These are phyloP conservation scores for Xylaria grammica DNA, from an alignment of 495 filamentous ascomycete species.

Conservation along the genomic window DNA sequence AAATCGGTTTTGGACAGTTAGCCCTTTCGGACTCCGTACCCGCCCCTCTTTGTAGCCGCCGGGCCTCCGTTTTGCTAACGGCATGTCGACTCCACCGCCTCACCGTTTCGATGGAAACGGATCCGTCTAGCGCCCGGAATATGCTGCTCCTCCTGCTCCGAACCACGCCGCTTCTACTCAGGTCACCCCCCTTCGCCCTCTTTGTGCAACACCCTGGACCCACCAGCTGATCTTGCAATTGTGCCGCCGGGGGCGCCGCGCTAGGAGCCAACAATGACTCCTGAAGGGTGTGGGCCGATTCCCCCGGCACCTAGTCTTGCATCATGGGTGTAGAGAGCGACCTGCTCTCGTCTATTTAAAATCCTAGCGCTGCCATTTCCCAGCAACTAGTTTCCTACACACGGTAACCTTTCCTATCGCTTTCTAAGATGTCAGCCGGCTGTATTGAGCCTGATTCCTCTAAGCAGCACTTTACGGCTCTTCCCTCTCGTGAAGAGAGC, in stretches of 20 bases:
- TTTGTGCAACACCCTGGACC: not conserved
- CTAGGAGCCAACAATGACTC: slow-evolving; percentile 1
- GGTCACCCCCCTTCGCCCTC: not conserved
- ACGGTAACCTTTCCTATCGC: not conserved
- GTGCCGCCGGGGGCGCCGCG: slow-evolving; percentile 7
- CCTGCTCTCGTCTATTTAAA: not conserved
- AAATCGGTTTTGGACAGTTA: too few species aligned
- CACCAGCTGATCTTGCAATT: not conserved
- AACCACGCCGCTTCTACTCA: not conserved
- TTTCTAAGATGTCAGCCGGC: not conserved
- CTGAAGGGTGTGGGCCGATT: not conserved
- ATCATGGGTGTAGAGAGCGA: not conserved
- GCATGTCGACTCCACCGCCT: slow-evolving; percentile 7
- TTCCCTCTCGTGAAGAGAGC: slow-evolving; percentile 8
- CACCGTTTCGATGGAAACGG: slow-evolving; percentile 9
- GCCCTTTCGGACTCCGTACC: too few species aligned
- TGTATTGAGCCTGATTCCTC: not conserved
- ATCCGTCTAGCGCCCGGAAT: not conserved
- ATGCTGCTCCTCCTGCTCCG: not conserved
- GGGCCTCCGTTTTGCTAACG: slow-evolving; percentile 12
- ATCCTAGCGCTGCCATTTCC: not conserved
- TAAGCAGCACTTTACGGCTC: not conserved
- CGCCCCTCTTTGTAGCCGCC: slow-evolving; percentile 7
- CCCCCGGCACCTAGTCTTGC: not conserved
- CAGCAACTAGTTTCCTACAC: not conserved